phyloP scores from a whole-genome alignment of 2,329 filamentous ascomycete species.

The Curvularia sp. region DNA sequence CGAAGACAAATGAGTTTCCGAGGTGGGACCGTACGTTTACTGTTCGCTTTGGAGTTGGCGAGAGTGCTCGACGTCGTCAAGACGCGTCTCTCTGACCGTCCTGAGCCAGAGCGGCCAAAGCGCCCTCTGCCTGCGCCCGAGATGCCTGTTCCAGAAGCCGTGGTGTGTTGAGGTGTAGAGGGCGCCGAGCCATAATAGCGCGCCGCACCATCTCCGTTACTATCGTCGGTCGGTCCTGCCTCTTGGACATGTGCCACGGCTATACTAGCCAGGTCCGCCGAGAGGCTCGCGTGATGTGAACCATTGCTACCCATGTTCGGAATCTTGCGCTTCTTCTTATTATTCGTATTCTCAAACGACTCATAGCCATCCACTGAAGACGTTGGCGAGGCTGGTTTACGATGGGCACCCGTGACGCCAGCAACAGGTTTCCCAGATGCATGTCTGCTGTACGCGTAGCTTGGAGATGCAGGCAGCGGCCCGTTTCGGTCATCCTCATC shows the following conservation, averaged over 20 bases:
- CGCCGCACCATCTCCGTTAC: constrained; percentile 55
- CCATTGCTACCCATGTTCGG: constrained; percentile 80
- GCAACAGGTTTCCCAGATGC: constrained; percentile 34
- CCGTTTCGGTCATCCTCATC: constrained; percentile 56
- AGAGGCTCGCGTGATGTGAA: constrained; percentile 63
- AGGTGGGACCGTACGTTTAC: constrained; percentile 48
- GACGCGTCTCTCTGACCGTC: constrained; percentile 53
- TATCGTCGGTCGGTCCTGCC: constrained; percentile 54
- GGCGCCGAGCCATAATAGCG: constrained; percentile 65
- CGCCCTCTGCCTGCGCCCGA: constrained; percentile 86
- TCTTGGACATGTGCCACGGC: constrained; percentile 60
- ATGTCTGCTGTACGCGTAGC: constrained; percentile 48
- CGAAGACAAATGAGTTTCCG: constrained; percentile 33
- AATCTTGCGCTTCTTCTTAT: constrained; percentile 99
- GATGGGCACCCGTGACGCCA: constrained; percentile 42
- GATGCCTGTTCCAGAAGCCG: constrained; percentile 67
- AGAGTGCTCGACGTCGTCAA: constrained; percentile 53
- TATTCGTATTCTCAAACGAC: constrained; percentile 97
- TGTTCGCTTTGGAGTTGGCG: constrained; percentile 53
- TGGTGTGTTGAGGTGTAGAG: constrained; percentile 58
- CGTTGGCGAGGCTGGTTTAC: constrained; percentile 62
- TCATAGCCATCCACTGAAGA: constrained; percentile 89
- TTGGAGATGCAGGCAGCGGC: constrained; percentile 51
- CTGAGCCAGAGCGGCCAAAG: constrained; percentile 68
- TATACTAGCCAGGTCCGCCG: constrained; percentile 70